Evolutionary conservation across 225 moss, liverwort and hornwort species (phyloP), one percentile per base, ranked within the genome.

Genomic region (Antitrichia curtipendula): DNA sequence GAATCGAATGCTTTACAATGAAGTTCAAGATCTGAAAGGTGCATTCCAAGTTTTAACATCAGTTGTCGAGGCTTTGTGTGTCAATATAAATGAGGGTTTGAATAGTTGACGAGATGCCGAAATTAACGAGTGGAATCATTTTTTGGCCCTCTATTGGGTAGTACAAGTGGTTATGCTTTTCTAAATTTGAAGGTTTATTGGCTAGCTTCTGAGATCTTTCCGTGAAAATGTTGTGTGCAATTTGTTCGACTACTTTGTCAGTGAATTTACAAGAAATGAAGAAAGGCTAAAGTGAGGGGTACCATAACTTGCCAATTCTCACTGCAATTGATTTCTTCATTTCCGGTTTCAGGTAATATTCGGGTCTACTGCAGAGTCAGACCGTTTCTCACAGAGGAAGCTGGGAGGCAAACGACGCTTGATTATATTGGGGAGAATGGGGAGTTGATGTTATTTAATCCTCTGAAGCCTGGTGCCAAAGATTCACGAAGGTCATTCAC

Each of bases 11-110:
- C 90, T 94, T 23, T 94, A 94, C 85, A 94, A 94, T 81, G 94
- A 94, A 92, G 94, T 94, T 28, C 94, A 94, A 90, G 94, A 94
- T 89, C 75, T 94, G 82, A 94, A 94, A 90, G 94, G 94, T 94
- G 27, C 84, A 84, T 61, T 86, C 38, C 45, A n/a, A 56, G 53
- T 83, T 80, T 23, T 80, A 69, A 45, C 12, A 59, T 61, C 27
- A 68, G 36, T 62, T 71, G 43, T 74, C 34, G 59, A 62, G 57
- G 15, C 73, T 84, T 43, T 84, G 49, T 22, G 19, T 85, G 66
- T 27, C n/a, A 74, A 49, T n/a, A 17, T 65, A 7, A 43, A 43
- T 34, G 59, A 79, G 75, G 43, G 29, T 59, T 86, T 86, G 66
- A 64, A 27, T 41, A 25, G 34, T 56, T 29, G 68, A 60, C 41